Evolutionary conservation across 176 grass and related monocot species (phyloP).

Genomic region (Juncus effusus): DNA sequence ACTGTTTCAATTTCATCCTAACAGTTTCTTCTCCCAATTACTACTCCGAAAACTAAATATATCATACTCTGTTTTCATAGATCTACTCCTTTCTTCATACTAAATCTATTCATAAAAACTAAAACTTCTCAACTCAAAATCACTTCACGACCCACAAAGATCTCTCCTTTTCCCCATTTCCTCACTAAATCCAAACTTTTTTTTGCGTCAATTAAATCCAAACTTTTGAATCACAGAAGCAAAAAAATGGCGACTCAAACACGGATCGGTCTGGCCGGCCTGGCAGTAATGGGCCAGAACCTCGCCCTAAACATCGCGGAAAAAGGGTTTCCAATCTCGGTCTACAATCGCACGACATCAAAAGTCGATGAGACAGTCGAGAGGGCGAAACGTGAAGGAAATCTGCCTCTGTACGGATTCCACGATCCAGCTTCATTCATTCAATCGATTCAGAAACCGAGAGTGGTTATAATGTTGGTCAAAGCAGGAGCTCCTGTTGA

Average conservation of each 20-base stretch:
- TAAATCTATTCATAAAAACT: no score
- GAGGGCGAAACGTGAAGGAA: constrained; percentile 53
- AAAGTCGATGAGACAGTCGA: constrained; percentile 74
- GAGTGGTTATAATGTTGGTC: constrained; percentile 75
- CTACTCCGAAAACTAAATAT: no score
- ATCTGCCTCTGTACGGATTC: constrained; percentile 63
- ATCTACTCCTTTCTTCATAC: no score
- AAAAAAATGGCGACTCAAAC: constrained; percentile 44
- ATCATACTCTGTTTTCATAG: no score
- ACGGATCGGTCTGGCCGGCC: constrained; percentile 59
- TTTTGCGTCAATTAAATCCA: not conserved
- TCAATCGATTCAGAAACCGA: constrained; percentile 73
- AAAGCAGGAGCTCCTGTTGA: constrained; percentile 80
- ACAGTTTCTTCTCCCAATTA: no score
- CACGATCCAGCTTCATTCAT: constrained; percentile 65
- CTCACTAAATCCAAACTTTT: not conserved
- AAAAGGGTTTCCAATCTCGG: constrained; percentile 84
- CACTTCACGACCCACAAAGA: not conserved
- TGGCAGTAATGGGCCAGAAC: constrained; percentile 84
- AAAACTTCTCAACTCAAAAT: no score
- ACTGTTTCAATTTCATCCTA: no score
- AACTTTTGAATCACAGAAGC: not conserved
- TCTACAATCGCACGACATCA: constrained; percentile 79
- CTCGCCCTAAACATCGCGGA: constrained; percentile 72
- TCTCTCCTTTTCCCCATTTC: constrained; percentile 1